A percentile compares a stretch with the other conserved stretches of the same genome.
phyloP scores from a whole-genome alignment of 169 alveolate genomes.

The Plasmodium berghei region DNA sequence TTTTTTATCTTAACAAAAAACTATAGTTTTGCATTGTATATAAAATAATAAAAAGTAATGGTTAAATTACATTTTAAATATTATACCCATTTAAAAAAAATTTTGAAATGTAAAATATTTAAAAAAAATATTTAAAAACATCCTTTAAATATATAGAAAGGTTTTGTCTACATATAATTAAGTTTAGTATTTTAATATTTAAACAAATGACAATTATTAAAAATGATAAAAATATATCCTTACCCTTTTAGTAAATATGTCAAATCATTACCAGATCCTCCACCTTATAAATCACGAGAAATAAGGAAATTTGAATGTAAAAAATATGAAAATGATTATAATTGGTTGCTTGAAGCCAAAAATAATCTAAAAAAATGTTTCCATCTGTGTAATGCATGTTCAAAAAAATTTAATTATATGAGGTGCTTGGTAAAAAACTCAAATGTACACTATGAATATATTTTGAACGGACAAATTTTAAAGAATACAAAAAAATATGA shows the following conservation, averaged over 20 bases:
- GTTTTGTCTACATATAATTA: constrained; percentile 17
- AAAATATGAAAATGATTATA: constrained; percentile 58
- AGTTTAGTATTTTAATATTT: constrained; percentile 43
- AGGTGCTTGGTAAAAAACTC: constrained; percentile 51
- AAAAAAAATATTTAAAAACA: no score
- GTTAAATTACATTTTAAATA: constrained; percentile 54
- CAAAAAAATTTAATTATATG: constrained; percentile 60
- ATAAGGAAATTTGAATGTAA: constrained; percentile 54
- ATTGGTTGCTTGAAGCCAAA: constrained; percentile 63
- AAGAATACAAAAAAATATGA: background rate
- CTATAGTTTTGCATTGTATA: background rate
- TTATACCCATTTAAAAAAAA: background rate
- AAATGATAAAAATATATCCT: constrained; percentile 74
- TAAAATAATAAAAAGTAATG: constrained; percentile 27
- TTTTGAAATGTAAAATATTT: constrained; percentile 1
- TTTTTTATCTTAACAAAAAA: constrained; percentile 15
- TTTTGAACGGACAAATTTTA: constrained; percentile 10
- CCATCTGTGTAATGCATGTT: constrained; percentile 41
- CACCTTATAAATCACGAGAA: constrained; percentile 67
- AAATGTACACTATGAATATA: constrained; percentile 63
- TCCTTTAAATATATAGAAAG: constrained; percentile 40
- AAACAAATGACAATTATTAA: constrained; percentile 31
- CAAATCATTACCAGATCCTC: constrained; percentile 75
- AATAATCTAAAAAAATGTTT: constrained; percentile 65
- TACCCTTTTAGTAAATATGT: constrained; percentile 71